Base-by-base conservation (phyloP, 2,329 filamentous ascomycete species). In the Pyrenophora teres region DNA sequence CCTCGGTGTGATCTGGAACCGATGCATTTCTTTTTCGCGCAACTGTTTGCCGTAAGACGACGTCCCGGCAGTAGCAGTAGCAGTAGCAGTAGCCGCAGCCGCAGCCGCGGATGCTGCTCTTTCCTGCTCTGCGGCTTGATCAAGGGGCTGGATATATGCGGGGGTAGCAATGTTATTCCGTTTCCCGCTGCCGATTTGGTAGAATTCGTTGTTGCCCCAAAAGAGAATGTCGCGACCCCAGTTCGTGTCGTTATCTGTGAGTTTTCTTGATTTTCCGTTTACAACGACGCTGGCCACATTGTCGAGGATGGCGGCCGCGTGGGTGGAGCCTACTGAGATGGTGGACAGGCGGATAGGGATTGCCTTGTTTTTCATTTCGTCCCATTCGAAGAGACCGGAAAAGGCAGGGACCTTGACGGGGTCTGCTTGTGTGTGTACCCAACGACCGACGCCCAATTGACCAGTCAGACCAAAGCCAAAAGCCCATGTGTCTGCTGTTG, bases 171-270 rank as follows among this genome's bases (percentile, higher is more conserved):
- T 69, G 68, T 97, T 97, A 66, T 85, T 94, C 56, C 93, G 80
- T 78, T 89, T 95, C 23, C 94, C 92, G 0, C 89, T 97, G 10
- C 94, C 94, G 21, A 99, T 83, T 75, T 99, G 94, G 73, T 89
- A 97, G 70, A 87, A 84, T 76, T 97, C 92, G 67, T 97, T 99
- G 46, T 91, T 91, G 56, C 94, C 94, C 90, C 92, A 99, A 80
- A 90, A 95, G 1, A 97, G 73, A 25, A 92, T 87, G 70, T 97
- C 94, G 4, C 88, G 86, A 41, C 94, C 94, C 84, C 87, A 96
- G 70, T 94, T 92, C 1, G 87, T 90, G 65, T 92, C 88, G 59
- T 89, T 88, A 35, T 83, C 77, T 1, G 69, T 70, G n/a, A 66
- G 54, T 18, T 56, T 55, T 12, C 44, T 56, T 63, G 55, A 74